These are phyloP conservation scores for Punctularia strigosozonata DNA, from an alignment of 768 basidiomycete species.

Conservation along the genomic window DNA sequence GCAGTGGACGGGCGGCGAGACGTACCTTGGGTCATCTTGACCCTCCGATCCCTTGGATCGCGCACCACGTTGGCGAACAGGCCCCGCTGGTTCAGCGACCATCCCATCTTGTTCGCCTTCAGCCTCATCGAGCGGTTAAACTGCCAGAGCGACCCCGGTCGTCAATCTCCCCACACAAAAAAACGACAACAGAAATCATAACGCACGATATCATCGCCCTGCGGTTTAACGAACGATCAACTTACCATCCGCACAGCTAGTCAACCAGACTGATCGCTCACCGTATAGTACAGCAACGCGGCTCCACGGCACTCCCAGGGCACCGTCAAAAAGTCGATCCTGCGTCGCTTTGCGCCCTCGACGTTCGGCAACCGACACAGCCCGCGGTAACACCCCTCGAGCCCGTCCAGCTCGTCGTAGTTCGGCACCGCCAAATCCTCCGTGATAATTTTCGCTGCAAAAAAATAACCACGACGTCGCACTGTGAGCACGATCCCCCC, in stretches of 20 bases:
- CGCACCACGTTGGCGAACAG: constrained; percentile 64
- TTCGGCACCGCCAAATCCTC: constrained; percentile 70
- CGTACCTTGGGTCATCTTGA: constrained; percentile 50
- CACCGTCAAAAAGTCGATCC: constrained; percentile 80
- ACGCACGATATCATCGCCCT: constrained; percentile 86
- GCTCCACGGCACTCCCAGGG: constrained; percentile 75
- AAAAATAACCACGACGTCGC: too few species aligned
- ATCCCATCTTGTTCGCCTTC: constrained; percentile 73
- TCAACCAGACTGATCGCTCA: constrained; percentile 28
- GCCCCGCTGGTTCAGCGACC: constrained; percentile 81
- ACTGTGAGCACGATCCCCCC: too few species aligned
- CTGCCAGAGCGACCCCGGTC: constrained; percentile 31
- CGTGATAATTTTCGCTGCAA: constrained; percentile 48
- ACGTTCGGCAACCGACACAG: constrained; percentile 45
- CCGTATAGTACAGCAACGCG: constrained; percentile 87
- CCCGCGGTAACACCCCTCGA: constrained; percentile 77
- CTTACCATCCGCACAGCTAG: too few species aligned
- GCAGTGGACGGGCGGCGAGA: background rate
- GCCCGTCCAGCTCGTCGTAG: constrained; percentile 48
- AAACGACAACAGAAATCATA: constrained; percentile 2
- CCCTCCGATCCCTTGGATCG: constrained; percentile 46
- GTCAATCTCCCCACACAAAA: too few species aligned
- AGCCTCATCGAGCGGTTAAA: constrained; percentile 85
- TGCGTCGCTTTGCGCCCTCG: constrained; percentile 36
- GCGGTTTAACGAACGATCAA: too few species aligned